These are phyloP conservation scores for Dendrobium catenatum DNA, from an alignment of 106 monocot genomes.

Conservation along the genomic window DNA sequence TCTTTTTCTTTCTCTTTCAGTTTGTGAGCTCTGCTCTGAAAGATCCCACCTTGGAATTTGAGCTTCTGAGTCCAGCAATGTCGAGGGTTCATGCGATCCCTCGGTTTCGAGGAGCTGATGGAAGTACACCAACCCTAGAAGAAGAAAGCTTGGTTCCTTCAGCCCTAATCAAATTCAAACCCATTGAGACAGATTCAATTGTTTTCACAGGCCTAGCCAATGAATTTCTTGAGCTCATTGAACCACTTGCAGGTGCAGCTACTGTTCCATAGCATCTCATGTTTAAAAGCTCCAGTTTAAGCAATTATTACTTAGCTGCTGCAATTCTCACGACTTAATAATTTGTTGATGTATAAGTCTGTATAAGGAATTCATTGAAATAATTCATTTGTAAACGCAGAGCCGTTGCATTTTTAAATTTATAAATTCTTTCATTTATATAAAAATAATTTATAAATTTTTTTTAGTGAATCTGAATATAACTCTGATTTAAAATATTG, in stretches of 20 bases:
- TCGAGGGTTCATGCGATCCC: slow-evolving; percentile 47
- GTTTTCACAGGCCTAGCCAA: slow-evolving; percentile 65
- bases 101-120: slow-evolving; percentile 29
- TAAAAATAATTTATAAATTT: no score
- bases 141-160: slow-evolving; percentile 84
- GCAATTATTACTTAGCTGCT: neutral
- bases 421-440: neutral
- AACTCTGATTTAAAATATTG: no score
- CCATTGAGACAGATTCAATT: slow-evolving; percentile 60
- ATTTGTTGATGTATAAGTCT: neutral
- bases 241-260: slow-evolving; percentile 45
- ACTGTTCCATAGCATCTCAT: slow-evolving; percentile 5
- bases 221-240: slow-evolving; percentile 56
- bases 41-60: slow-evolving; percentile 73
- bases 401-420: neutral
- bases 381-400: neutral
- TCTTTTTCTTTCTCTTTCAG: slow-evolving; percentile 14
- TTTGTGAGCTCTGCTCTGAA: slow-evolving; percentile 79
- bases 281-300: neutral
- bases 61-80: slow-evolving; percentile 50
- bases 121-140: slow-evolving; percentile 45
- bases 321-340: neutral
- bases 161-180: slow-evolving; percentile 72
- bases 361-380: neutral
- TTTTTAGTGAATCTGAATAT: no score